These are phyloP conservation scores for Linnemannia elongata DNA, from an alignment of 192 early-diverging fungal genomes.

Conservation along the genomic window DNA sequence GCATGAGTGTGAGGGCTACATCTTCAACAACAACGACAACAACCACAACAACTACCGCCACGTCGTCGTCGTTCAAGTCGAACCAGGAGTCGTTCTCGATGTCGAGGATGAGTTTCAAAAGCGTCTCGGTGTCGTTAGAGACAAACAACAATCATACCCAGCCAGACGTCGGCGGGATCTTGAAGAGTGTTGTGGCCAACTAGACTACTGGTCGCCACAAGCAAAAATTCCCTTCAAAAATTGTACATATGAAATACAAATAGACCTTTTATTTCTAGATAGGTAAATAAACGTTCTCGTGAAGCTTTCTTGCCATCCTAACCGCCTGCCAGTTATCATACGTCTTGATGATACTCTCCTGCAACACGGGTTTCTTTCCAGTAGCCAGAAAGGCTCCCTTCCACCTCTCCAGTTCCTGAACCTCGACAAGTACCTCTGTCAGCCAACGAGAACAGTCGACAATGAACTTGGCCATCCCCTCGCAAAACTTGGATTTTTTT, in stretches of 20 bases:
- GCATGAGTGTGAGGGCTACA: neutral
- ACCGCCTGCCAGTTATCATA: no score
- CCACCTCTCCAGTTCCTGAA: no score
- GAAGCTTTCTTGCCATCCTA: no score
- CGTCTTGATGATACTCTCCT: no score
- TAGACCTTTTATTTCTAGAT: neutral
- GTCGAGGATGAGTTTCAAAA: neutral
- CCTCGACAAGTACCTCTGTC: no score
- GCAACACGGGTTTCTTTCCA: no score
- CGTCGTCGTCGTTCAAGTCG: neutral
- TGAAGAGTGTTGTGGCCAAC: neutral
- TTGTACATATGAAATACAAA: neutral
- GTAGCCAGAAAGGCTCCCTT: no score
- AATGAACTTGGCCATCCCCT: no score
- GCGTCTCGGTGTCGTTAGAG: neutral
- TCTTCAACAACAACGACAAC: neutral
- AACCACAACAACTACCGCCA: conserved; percentile 1
- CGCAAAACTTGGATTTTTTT: no score
- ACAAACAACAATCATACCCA: neutral
- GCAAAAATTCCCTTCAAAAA: neutral
- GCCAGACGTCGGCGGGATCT: neutral
- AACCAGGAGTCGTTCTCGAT: neutral
- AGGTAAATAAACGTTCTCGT: no score
- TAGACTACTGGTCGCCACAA: neutral
- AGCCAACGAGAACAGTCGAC: no score